These are phyloP conservation scores for Wakefieldia striispora DNA, from an alignment of 768 basidiomycete genomes.

Conservation along the genomic window DNA sequence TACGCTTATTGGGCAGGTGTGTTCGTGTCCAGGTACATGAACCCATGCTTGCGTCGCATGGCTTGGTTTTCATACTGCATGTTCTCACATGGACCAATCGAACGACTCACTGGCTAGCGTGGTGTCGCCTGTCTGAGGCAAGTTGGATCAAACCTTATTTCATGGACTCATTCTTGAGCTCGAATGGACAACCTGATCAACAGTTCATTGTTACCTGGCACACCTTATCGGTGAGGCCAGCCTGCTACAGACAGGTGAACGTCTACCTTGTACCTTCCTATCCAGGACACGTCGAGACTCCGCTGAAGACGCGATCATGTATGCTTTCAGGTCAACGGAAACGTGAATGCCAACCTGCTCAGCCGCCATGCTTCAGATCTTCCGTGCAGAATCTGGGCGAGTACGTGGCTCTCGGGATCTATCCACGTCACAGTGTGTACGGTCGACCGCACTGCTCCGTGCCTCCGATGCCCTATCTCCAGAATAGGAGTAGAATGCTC, in stretches of 20 bases:
- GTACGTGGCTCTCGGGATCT: slow-evolving; percentile 17
- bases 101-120: slow-evolving; percentile 6
- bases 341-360: slow-evolving; percentile 13
- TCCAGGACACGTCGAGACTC: slow-evolving; percentile 14
- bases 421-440: slow-evolving; percentile 11
- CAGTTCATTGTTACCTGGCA: slow-evolving; percentile 5
- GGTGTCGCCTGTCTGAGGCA: slow-evolving; percentile 13
- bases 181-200: slow-evolving; percentile 8
- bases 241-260: slow-evolving; percentile 2
- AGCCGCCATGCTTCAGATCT: slow-evolving; percentile 1
- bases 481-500: slow-evolving; percentile 11
- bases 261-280: slow-evolving; percentile 9
- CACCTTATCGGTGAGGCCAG: slow-evolving; percentile 24
- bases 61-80: not conserved
- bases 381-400: slow-evolving; percentile 3
- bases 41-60: slow-evolving; percentile 21
- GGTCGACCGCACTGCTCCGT: slow-evolving; percentile 9
- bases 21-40: slow-evolving; percentile 16
- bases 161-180: not conserved
- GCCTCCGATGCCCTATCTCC: slow-evolving; percentile 8
- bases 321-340: slow-evolving; percentile 3
- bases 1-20: not conserved
- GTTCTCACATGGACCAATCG: slow-evolving; percentile 7
- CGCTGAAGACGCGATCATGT: slow-evolving; percentile 22
- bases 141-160: slow-evolving; percentile 7